Conservation (phyloP, 179 eudicot genomes). For the Patellifolia procumbens region DNA sequence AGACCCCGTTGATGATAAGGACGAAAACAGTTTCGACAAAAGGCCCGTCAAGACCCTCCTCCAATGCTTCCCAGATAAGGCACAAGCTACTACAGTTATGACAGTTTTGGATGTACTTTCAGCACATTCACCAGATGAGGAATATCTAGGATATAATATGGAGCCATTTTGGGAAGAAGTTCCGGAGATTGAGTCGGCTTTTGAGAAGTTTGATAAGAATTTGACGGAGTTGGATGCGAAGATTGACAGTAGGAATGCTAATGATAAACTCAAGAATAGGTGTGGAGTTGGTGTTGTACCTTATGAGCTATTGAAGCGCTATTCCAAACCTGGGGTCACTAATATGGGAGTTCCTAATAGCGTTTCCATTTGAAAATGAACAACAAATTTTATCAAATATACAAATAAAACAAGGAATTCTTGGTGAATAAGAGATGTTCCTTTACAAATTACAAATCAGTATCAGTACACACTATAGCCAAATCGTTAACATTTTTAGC, state of each 20-base stretch:
- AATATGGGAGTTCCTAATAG: conserved; percentile 68
- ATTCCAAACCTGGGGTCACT: conserved; percentile 62
- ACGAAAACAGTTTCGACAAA: conserved; percentile 38
- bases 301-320: conserved; percentile 63
- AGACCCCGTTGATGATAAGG: conserved; percentile 40
- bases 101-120: conserved; percentile 61
- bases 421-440: too few relatives aligned
- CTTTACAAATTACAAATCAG: too few relatives aligned
- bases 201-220: conserved; percentile 45
- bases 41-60: conserved; percentile 47
- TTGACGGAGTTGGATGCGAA: conserved; percentile 57
- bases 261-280: conserved; percentile 14
- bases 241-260: conserved; percentile 58
- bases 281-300: conserved; percentile 71
- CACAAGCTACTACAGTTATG: conserved; percentile 62
- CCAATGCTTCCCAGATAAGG: conserved; percentile 50
- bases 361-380: conserved; percentile 56
- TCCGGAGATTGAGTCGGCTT: conserved; percentile 47
- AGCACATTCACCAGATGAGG: conserved; percentile 49
- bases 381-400: too few relatives aligned
- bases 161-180: conserved; percentile 49
- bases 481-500: too few relatives aligned
- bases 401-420: too few relatives aligned
- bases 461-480: too few relatives aligned
- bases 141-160: background rate